Evolutionary conservation across 352 stramenopile genomes (phyloP).

Genomic region (Stramenopiles sp.): DNA sequence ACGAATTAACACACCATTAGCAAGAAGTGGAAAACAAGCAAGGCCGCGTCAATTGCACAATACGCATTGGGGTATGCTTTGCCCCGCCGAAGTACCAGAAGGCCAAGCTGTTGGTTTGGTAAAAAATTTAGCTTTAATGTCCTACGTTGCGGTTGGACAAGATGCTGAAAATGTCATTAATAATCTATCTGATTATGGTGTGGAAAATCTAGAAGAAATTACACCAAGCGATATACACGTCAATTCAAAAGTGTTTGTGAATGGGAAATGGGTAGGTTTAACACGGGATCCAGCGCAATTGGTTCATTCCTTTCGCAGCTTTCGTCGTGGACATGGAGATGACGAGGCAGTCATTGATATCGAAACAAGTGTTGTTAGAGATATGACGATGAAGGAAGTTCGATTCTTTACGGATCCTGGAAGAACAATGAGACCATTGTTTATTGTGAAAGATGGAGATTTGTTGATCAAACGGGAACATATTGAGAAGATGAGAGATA

Average conservation of each 20-base stretch:
- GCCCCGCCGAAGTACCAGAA: constrained; percentile 97
- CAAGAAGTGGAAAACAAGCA: constrained; percentile 99
- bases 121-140: constrained; percentile 70
- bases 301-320: constrained; percentile 77
- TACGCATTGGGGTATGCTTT: constrained; percentile 97
- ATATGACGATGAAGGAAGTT: constrained; percentile 49
- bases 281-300: no score
- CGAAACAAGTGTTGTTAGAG: not conserved
- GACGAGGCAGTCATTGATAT: not conserved
- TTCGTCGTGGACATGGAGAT: constrained; percentile 37
- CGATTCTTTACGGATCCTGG: not conserved
- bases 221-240: no score
- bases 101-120: constrained; percentile 92
- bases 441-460: constrained; percentile 73
- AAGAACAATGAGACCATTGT: constrained; percentile 63
- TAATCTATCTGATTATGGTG: not conserved
- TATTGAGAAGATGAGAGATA: constrained; percentile 68
- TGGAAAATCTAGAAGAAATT: not conserved
- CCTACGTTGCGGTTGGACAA: not conserved
- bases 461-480: constrained; percentile 89
- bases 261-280: not conserved
- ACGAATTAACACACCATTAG: constrained; percentile 96
- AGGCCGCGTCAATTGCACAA: constrained; percentile 82
- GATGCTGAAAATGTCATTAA: not conserved
- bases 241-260: not conserved